These are phyloP conservation scores for Nidula microcarpa DNA, from an alignment of 768 basidiomycete species.

Conservation along the genomic window DNA sequence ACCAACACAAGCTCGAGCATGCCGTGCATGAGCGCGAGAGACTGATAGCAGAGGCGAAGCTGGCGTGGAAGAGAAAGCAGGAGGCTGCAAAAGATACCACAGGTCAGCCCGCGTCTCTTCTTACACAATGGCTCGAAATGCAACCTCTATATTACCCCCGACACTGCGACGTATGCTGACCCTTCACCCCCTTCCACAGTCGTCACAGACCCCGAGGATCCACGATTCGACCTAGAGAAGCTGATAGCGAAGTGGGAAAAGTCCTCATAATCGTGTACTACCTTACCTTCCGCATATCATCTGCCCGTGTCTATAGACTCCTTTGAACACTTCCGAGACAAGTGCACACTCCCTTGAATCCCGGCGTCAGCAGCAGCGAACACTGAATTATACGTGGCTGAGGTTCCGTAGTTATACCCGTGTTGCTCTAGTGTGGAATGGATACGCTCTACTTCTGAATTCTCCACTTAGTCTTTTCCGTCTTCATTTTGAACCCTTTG, in stretches of 20 bases:
- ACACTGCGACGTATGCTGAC: slow-evolving; percentile 7
- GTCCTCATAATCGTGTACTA: slow-evolving; percentile 45
- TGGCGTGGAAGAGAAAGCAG: slow-evolving; percentile 85
- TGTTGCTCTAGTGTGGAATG: neutral
- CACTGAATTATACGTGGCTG: neutral
- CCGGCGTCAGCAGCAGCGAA: neutral
- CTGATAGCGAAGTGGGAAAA: slow-evolving; percentile 74
- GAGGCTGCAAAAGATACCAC: slow-evolving; percentile 45
- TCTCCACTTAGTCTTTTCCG: no score
- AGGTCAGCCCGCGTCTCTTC: slow-evolving; percentile 40
- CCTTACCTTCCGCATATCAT: slow-evolving; percentile 4
- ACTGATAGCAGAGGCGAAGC: slow-evolving; percentile 81
- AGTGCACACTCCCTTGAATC: neutral
- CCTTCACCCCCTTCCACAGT: slow-evolving; percentile 41
- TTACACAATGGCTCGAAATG: neutral
- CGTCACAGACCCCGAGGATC: slow-evolving; percentile 91
- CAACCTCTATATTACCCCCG: no score
- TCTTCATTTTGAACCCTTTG: no score
- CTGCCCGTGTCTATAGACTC: slow-evolving; percentile 17
- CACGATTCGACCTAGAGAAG: slow-evolving; percentile 95
- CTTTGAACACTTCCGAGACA: slow-evolving; percentile 4
- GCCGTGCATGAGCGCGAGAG: slow-evolving; percentile 72
- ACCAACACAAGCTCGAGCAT: slow-evolving; percentile 71
- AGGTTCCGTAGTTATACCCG: neutral
- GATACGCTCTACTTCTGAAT: no score